phyloP scores from a whole-genome alignment of 305 asterid species.

The Lippia alba region DNA sequence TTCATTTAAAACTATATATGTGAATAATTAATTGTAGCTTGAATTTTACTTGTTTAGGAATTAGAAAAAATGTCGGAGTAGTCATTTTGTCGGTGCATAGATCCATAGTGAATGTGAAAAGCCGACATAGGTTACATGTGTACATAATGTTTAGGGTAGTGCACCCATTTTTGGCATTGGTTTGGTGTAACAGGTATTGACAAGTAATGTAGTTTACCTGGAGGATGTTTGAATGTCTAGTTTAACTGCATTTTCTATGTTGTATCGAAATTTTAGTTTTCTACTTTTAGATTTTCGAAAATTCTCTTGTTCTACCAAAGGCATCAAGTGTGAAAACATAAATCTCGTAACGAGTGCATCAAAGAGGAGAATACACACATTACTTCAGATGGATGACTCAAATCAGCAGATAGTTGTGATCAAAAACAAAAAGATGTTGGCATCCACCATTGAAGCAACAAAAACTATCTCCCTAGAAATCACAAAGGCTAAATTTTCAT shows the following conservation, averaged over 20 bases:
- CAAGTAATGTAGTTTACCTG: no score
- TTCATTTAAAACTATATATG: conserved; percentile 17
- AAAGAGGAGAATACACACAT: conserved; percentile 21
- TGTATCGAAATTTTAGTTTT: no score
- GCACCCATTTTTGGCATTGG: conserved; percentile 22
- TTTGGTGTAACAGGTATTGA: no score
- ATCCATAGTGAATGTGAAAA: conserved; percentile 34
- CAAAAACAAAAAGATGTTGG: conserved; percentile 3
- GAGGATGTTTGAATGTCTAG: no score
- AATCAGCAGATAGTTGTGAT: conserved; percentile 5
- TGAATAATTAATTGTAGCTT: conserved; percentile 34
- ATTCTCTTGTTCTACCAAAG: not conserved
- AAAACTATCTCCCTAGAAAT: not conserved
- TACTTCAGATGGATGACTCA: conserved; percentile 9
- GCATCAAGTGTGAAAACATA: conserved; percentile 18
- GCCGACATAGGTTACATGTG: conserved; percentile 18
- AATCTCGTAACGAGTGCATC: conserved; percentile 12
- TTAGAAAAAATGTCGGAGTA: conserved; percentile 13
- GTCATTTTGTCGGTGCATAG: conserved; percentile 20
- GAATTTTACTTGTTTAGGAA: conserved; percentile 22
- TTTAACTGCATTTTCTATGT: no score
- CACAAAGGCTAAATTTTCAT: conserved; percentile 32
- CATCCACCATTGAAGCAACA: not conserved
- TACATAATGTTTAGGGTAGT: conserved; percentile 37
- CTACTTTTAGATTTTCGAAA: not conserved